Percentiles rank a stretch among this genome's conserved stretches.
Conservation (phyloP, 768 basidiomycete species). For the Pulveroboletus sp. region DNA sequence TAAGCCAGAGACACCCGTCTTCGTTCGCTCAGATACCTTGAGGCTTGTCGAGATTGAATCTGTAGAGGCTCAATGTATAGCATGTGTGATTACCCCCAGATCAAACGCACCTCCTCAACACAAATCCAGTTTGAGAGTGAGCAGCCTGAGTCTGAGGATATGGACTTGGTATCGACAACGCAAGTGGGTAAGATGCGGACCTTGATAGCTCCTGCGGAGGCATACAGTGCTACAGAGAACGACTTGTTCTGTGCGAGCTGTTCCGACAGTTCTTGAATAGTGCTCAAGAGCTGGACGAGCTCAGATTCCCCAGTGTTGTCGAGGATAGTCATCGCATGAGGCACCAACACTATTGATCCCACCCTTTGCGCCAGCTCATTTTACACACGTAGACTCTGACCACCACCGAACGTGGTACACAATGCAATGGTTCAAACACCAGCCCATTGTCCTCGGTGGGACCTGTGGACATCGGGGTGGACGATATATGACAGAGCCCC, state of each 20-base stretch:
- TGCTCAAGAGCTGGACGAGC: slow-evolving; percentile 55
- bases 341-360: neutral
- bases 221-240: slow-evolving; percentile 65
- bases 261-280: slow-evolving; percentile 77
- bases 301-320: slow-evolving; percentile 52
- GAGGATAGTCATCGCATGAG: slow-evolving; percentile 47
- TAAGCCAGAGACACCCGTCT: neutral
- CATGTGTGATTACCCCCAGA: neutral
- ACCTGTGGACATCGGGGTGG: neutral
- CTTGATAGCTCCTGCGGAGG: slow-evolving; percentile 74
- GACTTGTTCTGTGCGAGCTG: slow-evolving; percentile 78
- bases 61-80: slow-evolving; percentile 4
- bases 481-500: neutral
- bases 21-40: slow-evolving; percentile 48
- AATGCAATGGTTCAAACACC: neutral
- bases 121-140: slow-evolving; percentile 89
- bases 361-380: neutral
- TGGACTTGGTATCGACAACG: neutral
- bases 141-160: slow-evolving; percentile 69
- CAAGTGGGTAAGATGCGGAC: slow-evolving; percentile 38
- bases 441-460: slow-evolving; percentile 20
- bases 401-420: neutral
- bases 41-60: slow-evolving; percentile 86
- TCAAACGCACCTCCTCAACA: slow-evolving; percentile 63
- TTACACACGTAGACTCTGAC: slow-evolving; percentile 5